Conservation (phyloP, 306 rosid genomes). For the Cicer chorassanicum region DNA sequence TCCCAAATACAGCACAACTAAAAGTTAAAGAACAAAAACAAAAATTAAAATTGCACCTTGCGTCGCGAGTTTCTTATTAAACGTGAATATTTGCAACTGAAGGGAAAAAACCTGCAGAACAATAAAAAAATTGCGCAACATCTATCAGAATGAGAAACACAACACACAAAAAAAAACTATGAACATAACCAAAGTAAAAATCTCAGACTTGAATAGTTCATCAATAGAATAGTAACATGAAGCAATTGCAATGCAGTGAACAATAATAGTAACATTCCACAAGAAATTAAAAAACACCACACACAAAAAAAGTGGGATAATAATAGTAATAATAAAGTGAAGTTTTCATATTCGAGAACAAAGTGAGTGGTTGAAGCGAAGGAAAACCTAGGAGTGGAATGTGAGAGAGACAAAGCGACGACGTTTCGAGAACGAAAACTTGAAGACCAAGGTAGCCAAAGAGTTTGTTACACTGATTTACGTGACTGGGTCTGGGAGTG, state of each 20-base stretch:
- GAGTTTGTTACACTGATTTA: background rate
- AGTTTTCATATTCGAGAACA: background rate
- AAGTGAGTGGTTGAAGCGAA: background rate
- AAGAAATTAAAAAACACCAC: background rate
- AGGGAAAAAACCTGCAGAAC: background rate
- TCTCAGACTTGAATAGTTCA: background rate
- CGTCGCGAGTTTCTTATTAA: background rate
- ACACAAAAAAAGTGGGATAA: background rate
- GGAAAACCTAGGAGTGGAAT: slow-evolving; percentile 15
- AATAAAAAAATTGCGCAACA: background rate
- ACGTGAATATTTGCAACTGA: background rate
- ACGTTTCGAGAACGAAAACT: slow-evolving; percentile 2
- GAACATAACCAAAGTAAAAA: background rate
- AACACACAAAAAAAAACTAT: background rate
- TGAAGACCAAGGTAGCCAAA: slow-evolving; percentile 10
- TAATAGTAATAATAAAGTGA: background rate
- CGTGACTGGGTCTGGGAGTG: background rate
- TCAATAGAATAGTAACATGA: background rate
- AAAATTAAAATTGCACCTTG: background rate
- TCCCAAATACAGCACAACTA: background rate
- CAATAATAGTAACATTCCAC: background rate
- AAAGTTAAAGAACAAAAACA: background rate
- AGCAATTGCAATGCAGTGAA: slow-evolving; percentile 14
- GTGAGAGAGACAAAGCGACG: background rate
- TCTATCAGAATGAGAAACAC: background rate